Conservation (phyloP, 768 basidiomycete genomes). For the Naganishia onofrii region DNA sequence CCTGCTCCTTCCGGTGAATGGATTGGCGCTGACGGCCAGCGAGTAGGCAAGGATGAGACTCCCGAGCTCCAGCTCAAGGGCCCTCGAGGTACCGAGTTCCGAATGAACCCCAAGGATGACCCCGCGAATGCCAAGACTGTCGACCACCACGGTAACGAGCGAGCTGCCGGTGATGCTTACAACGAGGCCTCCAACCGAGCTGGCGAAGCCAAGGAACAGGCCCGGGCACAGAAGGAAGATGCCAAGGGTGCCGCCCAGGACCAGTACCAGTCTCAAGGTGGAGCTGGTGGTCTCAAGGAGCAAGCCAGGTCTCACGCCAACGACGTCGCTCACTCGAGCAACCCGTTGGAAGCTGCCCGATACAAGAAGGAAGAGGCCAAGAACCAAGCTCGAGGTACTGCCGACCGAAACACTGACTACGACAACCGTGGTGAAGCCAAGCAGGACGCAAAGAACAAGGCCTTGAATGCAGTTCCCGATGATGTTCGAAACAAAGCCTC, state of each 20-base stretch:
- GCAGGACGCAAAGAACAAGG: constrained; percentile 49
- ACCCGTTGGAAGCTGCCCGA: constrained; percentile 47
- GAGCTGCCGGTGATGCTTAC: constrained; percentile 44
- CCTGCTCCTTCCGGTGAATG: constrained; percentile 69
- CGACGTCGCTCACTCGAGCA: constrained; percentile 40
- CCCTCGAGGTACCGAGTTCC: constrained; percentile 55
- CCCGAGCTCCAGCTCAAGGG: constrained; percentile 58
- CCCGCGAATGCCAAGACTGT: constrained; percentile 52
- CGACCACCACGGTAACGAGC: constrained; percentile 51
- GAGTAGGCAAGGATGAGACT: constrained; percentile 55
- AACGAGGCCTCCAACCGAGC: constrained; percentile 49
- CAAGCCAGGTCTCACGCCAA: constrained; percentile 44
- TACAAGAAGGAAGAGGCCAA: constrained; percentile 44
- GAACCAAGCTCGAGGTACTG: constrained; percentile 33
- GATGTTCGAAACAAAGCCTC: constrained; percentile 63
- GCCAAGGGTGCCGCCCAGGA: constrained; percentile 38
- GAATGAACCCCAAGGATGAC: constrained; percentile 60
- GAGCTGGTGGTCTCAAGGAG: constrained; percentile 37
- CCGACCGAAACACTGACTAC: constrained; percentile 36
- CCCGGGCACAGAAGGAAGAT: constrained; percentile 40
- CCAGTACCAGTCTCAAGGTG: constrained; percentile 34
- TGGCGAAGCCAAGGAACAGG: constrained; percentile 43
- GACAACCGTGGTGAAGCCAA: constrained; percentile 37
- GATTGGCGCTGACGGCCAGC: constrained; percentile 56
- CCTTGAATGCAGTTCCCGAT: constrained; percentile 63